These are phyloP conservation scores for Leccinellum luteum DNA, from an alignment of 768 basidiomycete genomes.

Conservation along the genomic window DNA sequence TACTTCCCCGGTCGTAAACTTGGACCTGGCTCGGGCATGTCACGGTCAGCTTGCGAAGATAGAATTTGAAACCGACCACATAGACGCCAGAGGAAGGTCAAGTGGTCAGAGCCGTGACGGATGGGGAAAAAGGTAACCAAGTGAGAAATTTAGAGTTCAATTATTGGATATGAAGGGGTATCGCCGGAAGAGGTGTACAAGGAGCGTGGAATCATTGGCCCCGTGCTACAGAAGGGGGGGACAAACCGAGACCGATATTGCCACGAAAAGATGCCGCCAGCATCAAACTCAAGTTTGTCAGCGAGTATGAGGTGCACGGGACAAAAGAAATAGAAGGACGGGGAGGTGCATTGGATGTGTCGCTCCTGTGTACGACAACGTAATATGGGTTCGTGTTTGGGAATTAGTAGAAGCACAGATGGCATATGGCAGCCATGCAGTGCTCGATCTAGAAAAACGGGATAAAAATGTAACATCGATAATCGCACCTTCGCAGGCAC, in stretches of 20 bases:
- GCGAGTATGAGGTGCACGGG: not conserved
- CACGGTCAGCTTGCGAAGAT: not conserved
- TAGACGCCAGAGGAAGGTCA: not conserved
- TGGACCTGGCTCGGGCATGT: not conserved
- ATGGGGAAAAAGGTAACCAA: constrained; percentile 5
- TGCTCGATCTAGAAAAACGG: constrained; percentile 11
- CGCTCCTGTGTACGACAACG: constrained; percentile 20
- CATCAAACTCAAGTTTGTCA: constrained; percentile 23
- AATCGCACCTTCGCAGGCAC: constrained; percentile 14
- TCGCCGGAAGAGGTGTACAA: constrained; percentile 6
- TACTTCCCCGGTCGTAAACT: not conserved
- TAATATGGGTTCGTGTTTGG: constrained; percentile 21
- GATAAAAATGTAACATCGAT: constrained; percentile 17
- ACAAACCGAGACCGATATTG: constrained; percentile 2
- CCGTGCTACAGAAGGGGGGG: constrained; percentile 2
- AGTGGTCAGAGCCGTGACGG: constrained; percentile 1
- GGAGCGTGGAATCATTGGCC: constrained; percentile 11
- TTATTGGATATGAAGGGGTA: constrained; percentile 24
- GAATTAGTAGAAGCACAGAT: constrained; percentile 24
- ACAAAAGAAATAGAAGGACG: constrained; percentile 11
- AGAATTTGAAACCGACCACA: constrained; percentile 10
- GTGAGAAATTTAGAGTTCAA: constrained; percentile 22
- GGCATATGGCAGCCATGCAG: constrained; percentile 16
- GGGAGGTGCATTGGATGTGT: not conserved
- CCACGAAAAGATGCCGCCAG: not conserved